Evolutionary conservation across 2,329 filamentous ascomycete genomes (phyloP), one percentile per base, ranked within the genome.

Genomic region (Hypocrella siamensis): DNA sequence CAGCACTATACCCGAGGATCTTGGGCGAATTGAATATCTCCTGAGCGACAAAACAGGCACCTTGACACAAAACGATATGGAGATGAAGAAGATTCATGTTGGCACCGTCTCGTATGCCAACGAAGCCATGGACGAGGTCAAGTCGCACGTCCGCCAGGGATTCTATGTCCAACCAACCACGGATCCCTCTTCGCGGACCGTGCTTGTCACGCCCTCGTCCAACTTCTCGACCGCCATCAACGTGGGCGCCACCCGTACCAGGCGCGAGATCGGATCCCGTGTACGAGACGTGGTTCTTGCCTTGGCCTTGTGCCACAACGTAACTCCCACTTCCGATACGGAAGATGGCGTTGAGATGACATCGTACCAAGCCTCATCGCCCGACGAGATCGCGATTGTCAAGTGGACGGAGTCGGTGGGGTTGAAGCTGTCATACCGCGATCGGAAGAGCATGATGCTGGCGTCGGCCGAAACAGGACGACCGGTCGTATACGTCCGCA

Each of bases 11-110:
- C 92, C 90, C 0, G 90, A 98, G 53, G 90, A 98, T 46, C 62
- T 98, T 3, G 90, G 90, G 6, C 72, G 92, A 17, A 93, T 98
- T 28, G 90, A 98, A 53, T 98, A 98, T 51, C 65, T 98, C 3
- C 65, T 98, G 19, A 94, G 84, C 40, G 90, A 98, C 54, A 98
- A 98, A 56, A 98, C 90, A 1, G 90, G 90, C n/a, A 98, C 90
- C 2, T 56, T 98, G 37, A 98, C 90, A 1, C 85, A 96, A 44
- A 98, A 98, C 47, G 84, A 93, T 47, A 94, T 94, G 86, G 88
- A 94, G 48, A 79, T 98, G 68, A 93, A 92, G 51, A 98, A 98
- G 57, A 88, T 98, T 5, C 92, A 98, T 47, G 83, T 98, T 32
- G 90, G 92, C 8, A 98, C 90, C 8, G 90, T 96, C 2, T 96